Percentiles rank a stretch among this genome's conserved stretches.
Evolutionary conservation across 148 eudicot species (phyloP).

Genomic region (Amaranthus cruentus): DNA sequence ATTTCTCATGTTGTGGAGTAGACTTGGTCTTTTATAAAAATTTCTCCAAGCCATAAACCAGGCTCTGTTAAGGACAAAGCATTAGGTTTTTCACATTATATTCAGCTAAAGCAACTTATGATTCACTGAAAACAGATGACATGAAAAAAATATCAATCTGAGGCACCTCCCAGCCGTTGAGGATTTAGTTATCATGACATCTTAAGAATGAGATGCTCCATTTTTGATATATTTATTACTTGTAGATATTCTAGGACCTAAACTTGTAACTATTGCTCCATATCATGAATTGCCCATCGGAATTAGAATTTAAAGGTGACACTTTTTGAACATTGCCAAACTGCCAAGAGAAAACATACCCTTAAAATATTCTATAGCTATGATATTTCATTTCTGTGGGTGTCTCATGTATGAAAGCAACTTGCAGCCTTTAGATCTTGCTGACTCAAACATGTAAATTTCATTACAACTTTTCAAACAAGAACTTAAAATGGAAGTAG

Average conservation of each 20-base stretch:
- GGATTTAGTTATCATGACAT: background rate
- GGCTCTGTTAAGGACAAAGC: constrained; percentile 44
- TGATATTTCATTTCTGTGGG: background rate
- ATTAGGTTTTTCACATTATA: background rate
- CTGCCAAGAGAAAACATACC: background rate
- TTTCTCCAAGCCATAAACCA: constrained; percentile 93
- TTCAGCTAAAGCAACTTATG: background rate
- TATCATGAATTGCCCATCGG: background rate
- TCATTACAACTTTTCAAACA: background rate
- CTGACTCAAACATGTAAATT: background rate
- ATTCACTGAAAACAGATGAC: background rate
- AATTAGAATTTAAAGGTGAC: background rate
- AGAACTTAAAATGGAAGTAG: background rate
- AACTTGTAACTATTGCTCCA: background rate
- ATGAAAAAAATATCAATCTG: background rate
- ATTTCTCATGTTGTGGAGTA: constrained; percentile 6
- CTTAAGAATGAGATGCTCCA: background rate
- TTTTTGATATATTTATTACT: background rate
- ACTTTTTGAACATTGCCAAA: background rate
- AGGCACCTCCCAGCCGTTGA: background rate
- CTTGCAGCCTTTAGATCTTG: background rate
- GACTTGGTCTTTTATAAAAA: constrained; percentile 41
- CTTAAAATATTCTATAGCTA: background rate
- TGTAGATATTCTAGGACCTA: background rate
- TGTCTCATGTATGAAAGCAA: background rate